Evolutionary conservation across 2,329 filamentous ascomycete genomes (phyloP).

Genomic region (Trichoderma sp.): DNA sequence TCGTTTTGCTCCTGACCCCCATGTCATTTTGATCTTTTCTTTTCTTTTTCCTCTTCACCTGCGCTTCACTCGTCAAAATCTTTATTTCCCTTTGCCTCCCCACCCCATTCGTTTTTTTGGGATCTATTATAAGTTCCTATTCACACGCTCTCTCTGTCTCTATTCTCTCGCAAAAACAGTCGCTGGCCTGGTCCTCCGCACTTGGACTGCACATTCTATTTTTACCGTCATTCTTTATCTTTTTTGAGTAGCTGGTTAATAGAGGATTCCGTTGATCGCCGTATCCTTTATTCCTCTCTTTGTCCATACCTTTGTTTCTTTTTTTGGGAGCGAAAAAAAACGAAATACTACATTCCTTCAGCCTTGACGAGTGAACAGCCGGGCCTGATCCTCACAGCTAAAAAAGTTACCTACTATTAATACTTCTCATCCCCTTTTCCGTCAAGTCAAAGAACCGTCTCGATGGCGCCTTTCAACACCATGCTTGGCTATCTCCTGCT

Average conservation of each 20-base stretch:
- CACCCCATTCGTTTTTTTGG: constrained; percentile 22
- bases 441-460: background rate
- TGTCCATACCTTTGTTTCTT: constrained; percentile 31
- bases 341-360: constrained; percentile 2
- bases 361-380: constrained; percentile 18
- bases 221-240: constrained; percentile 30
- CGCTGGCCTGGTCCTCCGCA: constrained; percentile 27
- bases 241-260: constrained; percentile 34
- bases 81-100: background rate
- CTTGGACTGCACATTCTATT: constrained; percentile 25
- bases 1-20: constrained; percentile 25
- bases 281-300: constrained; percentile 33
- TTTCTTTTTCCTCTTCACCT: constrained; percentile 31
- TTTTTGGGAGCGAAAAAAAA: constrained; percentile 30
- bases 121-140: constrained; percentile 4
- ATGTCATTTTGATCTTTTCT: constrained; percentile 32
- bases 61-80: constrained; percentile 29
- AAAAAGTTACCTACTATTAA: background rate
- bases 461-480: constrained; percentile 37
- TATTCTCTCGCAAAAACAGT: constrained; percentile 26
- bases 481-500: constrained; percentile 36
- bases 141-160: constrained; percentile 1
- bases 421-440: background rate
- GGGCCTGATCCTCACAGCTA: constrained; percentile 23
- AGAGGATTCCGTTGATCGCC: constrained; percentile 41